These are phyloP conservation scores for Fusarium palustre DNA, from an alignment of 2,329 filamentous ascomycete genomes.

Conservation along the genomic window DNA sequence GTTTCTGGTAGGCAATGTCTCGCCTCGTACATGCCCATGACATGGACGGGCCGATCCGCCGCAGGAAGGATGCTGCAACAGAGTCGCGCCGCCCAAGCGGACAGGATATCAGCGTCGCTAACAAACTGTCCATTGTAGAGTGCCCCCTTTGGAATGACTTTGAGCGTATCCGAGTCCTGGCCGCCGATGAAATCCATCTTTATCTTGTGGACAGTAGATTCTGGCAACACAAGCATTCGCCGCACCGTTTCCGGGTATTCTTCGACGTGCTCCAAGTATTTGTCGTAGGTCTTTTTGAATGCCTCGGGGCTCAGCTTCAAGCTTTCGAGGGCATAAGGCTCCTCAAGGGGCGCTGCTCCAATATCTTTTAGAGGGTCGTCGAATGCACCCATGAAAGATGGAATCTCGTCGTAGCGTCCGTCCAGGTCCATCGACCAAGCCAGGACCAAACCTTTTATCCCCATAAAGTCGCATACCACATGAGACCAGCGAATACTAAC, in stretches of 20 bases:
- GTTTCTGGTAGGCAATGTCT: slow-evolving; percentile 8
- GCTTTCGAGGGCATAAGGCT: neutral
- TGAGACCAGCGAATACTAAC: slow-evolving; percentile 9
- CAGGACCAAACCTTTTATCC: slow-evolving; percentile 3
- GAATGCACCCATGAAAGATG: slow-evolving; percentile 5
- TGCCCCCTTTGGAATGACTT: slow-evolving; percentile 4
- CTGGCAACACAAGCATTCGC: slow-evolving; percentile 9
- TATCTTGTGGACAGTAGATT: neutral
- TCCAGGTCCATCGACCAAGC: slow-evolving; percentile 11
- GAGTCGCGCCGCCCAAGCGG: slow-evolving; percentile 6
- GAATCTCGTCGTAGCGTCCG: neutral
- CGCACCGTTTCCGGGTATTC: neutral
- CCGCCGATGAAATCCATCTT: slow-evolving; percentile 2
- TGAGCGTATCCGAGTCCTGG: neutral
- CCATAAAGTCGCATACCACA: slow-evolving; percentile 9
- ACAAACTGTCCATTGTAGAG: slow-evolving; percentile 4
- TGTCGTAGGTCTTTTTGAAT: slow-evolving; percentile 7
- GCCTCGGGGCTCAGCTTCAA: neutral
- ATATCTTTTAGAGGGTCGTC: slow-evolving; percentile 1
- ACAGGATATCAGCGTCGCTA: slow-evolving; percentile 4
- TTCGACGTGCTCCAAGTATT: slow-evolving; percentile 3
- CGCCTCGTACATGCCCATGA: slow-evolving; percentile 14
- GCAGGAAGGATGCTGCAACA: slow-evolving; percentile 10
- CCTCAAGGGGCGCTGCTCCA: neutral
- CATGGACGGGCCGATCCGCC: neutral